Base-by-base conservation (phyloP, 2,329 filamentous ascomycete species). In the Bretziella fagacearum region DNA sequence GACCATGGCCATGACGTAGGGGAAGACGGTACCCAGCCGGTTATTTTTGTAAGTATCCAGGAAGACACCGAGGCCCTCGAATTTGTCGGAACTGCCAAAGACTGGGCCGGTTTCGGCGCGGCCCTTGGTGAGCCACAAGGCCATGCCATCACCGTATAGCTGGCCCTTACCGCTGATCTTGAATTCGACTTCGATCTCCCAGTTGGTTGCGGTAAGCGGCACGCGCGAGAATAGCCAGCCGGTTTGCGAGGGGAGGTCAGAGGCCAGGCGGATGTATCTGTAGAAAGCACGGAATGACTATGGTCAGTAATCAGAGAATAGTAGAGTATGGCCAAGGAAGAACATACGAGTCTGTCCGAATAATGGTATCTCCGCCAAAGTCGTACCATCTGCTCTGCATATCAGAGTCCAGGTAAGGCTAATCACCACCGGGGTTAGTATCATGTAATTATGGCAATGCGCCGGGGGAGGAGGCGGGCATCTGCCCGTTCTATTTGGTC, bases 21-120 rank as follows among this genome's bases (percentile, higher is more conserved):
- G 91, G 65, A 98, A 98, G 40, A 94, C 83, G 35, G 85, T 81
- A 36, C 91, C 91, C 0, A 91, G 89, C 11, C 91, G 79, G 68
- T 95, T 94, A 70, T 98, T 98, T 77, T 98, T 98, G 73, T 98
- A 98, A 37, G 91, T 98, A 62, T 98, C 91, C 66, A 98, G 76
- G 68, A 95, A 96, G 63, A 98, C 73, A 47, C 86, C 91, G 40
- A 98, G 73, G 3, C 91, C 91, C 62, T 98, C 89, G 56, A 96
- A 98, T 53, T 76, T 76, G 65, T 98, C 89, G 25, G 73, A 70
- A 55, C 79, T 80, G 44, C 91, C 91, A 63, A 98, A 98, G 30
- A 98, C 89, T 8, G 78, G 73, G 13, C 91, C 91, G 50, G 70
- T 65, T 56, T 79, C 73, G 26, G 76, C 87, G 54, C 91, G 84